A percentile compares a stretch with the other conserved stretches of the same genome.
Conservation (phyloP, 2,329 filamentous ascomycete species). For the Clarireedia homoeocarpa region DNA sequence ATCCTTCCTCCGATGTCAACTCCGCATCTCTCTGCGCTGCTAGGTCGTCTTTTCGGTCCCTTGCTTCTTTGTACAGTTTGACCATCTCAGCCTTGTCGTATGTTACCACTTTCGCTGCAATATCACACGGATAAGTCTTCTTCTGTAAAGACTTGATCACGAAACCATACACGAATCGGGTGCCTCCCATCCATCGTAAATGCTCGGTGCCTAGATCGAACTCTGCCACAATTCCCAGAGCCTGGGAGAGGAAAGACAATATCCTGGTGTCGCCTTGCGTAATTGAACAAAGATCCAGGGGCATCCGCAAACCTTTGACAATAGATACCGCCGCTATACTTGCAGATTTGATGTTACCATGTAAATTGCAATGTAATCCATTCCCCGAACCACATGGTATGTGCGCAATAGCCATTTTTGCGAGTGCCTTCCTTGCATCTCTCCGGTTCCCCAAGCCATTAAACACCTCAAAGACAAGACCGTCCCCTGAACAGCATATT, state of each 20-base stretch:
- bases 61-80: constrained; percentile 54
- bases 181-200: constrained; percentile 77
- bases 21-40: background rate
- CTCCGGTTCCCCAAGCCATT: constrained; percentile 73
- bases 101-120: constrained; percentile 74
- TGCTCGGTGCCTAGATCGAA: constrained; percentile 81
- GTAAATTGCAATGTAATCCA: constrained; percentile 79
- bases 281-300: constrained; percentile 77
- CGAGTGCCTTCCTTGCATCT: constrained; percentile 65
- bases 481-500: constrained; percentile 83
- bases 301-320: constrained; percentile 72
- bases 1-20: constrained; percentile 31
- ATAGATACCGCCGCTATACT: constrained; percentile 70
- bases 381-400: constrained; percentile 89
- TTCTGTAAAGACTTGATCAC: constrained; percentile 64
- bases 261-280: constrained; percentile 67
- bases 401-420: constrained; percentile 70
- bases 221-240: constrained; percentile 81
- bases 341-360: constrained; percentile 46
- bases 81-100: constrained; percentile 65
- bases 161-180: constrained; percentile 76
- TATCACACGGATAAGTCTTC: constrained; percentile 76
- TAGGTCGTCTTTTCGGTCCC: constrained; percentile 8
- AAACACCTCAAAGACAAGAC: constrained; percentile 84
- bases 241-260: constrained; percentile 82